phyloP scores from a whole-genome alignment of 768 basidiomycete genomes.

The Pisolithus orientalis region DNA sequence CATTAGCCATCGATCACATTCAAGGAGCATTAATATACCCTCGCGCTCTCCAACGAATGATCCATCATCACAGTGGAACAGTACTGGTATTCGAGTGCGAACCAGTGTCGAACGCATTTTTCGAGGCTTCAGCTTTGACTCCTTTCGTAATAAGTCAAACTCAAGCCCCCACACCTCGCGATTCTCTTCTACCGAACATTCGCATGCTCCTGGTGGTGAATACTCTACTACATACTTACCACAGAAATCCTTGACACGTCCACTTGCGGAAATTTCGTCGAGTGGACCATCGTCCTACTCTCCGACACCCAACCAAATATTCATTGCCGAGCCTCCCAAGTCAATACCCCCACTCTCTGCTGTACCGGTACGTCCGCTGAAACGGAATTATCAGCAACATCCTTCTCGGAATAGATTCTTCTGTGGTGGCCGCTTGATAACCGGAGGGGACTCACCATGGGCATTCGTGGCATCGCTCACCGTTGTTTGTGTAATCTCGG shows the following conservation, averaged over 20 bases:
- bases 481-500: constrained; percentile 61
- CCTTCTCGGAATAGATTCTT: constrained; percentile 76
- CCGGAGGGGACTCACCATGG: constrained; percentile 80
- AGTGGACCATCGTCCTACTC: constrained; percentile 15
- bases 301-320: constrained; percentile 23
- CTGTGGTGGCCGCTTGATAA: constrained; percentile 63
- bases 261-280: constrained; percentile 22
- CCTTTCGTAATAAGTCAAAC: constrained; percentile 30
- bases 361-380: constrained; percentile 24
- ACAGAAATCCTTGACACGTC: constrained; percentile 12
- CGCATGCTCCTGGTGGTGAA: constrained; percentile 9
- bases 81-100: constrained; percentile 34
- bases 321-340: constrained; percentile 25
- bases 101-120: constrained; percentile 57
- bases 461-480: constrained; percentile 67
- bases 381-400: constrained; percentile 58
- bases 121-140: constrained; percentile 48
- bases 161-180: constrained; percentile 10
- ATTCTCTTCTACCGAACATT: constrained; percentile 12
- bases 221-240: constrained; percentile 7
- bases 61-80: constrained; percentile 5
- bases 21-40: constrained; percentile 11
- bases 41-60: constrained; percentile 16
- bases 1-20: constrained; percentile 15
- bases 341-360: constrained; percentile 28